Conservation (phyloP, 768 basidiomycete genomes). For the Termitomyces sp. region DNA sequence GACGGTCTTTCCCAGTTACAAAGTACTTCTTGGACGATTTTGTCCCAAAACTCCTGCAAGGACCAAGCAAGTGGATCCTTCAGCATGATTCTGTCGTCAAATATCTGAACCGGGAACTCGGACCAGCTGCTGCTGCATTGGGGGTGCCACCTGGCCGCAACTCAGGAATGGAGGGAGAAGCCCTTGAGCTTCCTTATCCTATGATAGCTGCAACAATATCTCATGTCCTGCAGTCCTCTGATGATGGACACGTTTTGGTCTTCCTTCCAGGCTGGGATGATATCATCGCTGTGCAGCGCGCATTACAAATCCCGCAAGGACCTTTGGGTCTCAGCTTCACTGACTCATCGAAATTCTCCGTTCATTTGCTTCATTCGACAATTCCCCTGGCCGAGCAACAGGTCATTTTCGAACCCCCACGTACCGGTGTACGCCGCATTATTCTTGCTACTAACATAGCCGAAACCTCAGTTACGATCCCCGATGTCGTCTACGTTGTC, state of each 20-base stretch:
- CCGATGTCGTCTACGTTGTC: constrained; percentile 92
- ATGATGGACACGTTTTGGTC: constrained; percentile 85
- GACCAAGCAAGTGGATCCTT: constrained; percentile 59
- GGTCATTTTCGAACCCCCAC: constrained; percentile 81
- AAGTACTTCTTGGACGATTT: constrained; percentile 82
- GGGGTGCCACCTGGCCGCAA: constrained; percentile 19
- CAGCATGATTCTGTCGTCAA: constrained; percentile 63
- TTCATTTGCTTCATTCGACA: constrained; percentile 87
- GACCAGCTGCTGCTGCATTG: constrained; percentile 23
- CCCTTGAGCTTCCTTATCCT: constrained; percentile 76
- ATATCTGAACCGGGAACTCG: constrained; percentile 71
- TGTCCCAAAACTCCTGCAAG: constrained; percentile 44
- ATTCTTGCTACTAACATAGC: constrained; percentile 95
- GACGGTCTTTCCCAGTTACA: constrained; percentile 85
- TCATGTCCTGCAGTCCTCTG: constrained; percentile 67
- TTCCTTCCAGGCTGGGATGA: constrained; percentile 96
- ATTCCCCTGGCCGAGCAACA: constrained; percentile 89
- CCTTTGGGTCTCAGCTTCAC: constrained; percentile 59
- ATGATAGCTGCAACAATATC: constrained; percentile 80
- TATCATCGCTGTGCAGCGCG: constrained; percentile 67
- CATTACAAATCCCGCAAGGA: constrained; percentile 45
- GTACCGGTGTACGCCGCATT: constrained; percentile 73
- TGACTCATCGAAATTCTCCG: constrained; percentile 51
- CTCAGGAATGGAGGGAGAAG: constrained; percentile 29
- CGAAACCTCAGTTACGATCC: constrained; percentile 93